Conservation (phyloP, 306 rosid species). For the Sicyos baderoa region DNA sequence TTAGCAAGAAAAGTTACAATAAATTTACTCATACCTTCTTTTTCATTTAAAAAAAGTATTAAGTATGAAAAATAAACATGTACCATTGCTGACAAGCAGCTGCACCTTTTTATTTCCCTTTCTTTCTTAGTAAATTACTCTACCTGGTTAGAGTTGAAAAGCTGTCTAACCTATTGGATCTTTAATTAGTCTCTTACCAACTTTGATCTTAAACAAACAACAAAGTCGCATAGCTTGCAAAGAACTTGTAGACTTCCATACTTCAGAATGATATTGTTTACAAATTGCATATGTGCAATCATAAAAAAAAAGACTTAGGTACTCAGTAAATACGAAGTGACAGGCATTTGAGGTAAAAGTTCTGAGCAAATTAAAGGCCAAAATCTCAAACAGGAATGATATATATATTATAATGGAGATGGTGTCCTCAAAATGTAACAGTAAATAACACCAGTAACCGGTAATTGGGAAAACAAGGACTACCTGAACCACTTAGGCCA, state of each 20-base stretch:
- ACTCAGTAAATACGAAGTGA: neutral
- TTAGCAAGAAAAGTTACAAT: neutral
- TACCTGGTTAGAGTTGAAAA: neutral
- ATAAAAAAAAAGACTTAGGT: neutral
- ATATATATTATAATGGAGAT: neutral
- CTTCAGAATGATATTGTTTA: neutral
- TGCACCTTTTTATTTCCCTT: neutral
- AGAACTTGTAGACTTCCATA: neutral
- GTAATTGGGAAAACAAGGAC: constrained; percentile 20
- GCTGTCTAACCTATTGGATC: neutral
- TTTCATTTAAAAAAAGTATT: no score
- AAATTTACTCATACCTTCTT: constrained; percentile 1
- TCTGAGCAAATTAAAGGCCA: neutral
- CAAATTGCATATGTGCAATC: neutral
- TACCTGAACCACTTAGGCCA: constrained; percentile 99
- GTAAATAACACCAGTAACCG: neutral
- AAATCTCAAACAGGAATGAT: neutral
- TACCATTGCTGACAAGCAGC: neutral
- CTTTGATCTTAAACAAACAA: neutral
- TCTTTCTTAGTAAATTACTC: neutral
- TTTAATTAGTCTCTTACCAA: neutral
- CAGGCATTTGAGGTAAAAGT: neutral
- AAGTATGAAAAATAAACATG: neutral
- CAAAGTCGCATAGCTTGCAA: neutral
- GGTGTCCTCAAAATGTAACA: neutral